phyloP scores from a whole-genome alignment of 176 grass and related monocot genomes.

The Bonia amplexicaulis region DNA sequence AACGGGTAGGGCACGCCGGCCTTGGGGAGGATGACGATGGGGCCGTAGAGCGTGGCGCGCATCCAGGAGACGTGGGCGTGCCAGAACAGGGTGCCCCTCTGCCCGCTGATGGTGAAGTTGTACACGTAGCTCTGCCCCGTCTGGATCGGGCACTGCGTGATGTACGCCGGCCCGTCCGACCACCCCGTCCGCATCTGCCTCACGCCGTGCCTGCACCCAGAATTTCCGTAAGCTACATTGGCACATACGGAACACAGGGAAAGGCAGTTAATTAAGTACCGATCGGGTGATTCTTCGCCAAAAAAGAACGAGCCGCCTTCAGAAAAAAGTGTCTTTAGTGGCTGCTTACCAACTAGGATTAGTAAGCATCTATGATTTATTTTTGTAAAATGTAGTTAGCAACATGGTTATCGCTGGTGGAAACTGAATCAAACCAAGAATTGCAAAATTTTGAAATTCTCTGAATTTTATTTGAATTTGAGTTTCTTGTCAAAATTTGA shows the following conservation, averaged over 20 bases:
- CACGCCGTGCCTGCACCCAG: conserved; percentile 45
- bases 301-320: not conserved
- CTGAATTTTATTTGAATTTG: too few relatives aligned
- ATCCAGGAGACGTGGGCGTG: conserved; percentile 67
- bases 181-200: conserved; percentile 61
- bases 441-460: too few relatives aligned
- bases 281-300: not conserved
- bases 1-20: conserved; percentile 55
- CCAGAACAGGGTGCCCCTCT: conserved; percentile 65
- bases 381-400: not conserved
- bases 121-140: conserved; percentile 56
- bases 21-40: conserved; percentile 59
- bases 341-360: not conserved
- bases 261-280: too few relatives aligned
- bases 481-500: too few relatives aligned
- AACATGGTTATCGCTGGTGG: not conserved
- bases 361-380: not conserved
- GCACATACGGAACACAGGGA: not conserved
- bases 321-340: not conserved
- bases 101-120: conserved; percentile 53
- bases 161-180: conserved; percentile 63
- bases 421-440: not conserved
- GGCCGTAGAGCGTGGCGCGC: conserved; percentile 49
- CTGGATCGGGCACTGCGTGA: conserved; percentile 68
- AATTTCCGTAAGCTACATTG: too few relatives aligned